phyloP scores from a whole-genome alignment of 176 grass and related monocot species.

The Bonia amplexicaulis region DNA sequence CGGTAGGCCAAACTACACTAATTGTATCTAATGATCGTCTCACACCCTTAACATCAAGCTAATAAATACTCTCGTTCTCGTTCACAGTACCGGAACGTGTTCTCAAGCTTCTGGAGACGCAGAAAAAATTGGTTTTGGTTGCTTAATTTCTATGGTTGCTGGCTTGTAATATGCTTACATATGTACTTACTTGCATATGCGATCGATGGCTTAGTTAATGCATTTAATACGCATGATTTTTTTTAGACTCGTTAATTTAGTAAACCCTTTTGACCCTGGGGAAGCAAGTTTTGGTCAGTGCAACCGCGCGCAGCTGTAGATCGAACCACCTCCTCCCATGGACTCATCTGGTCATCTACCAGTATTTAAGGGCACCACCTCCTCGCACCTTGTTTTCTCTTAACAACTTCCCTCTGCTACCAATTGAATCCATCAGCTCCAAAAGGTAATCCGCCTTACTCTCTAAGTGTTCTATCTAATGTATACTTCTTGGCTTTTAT shows the following conservation, averaged over 20 bases:
- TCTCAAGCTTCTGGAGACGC: background rate
- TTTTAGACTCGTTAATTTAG: background rate
- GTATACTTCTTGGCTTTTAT: background rate
- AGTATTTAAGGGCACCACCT: slow-evolving; percentile 35
- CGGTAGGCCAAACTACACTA: background rate
- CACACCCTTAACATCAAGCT: background rate
- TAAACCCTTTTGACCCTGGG: background rate
- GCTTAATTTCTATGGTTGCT: background rate
- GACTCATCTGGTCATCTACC: background rate
- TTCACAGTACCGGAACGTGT: background rate
- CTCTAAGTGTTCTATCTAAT: background rate
- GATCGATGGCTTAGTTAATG: background rate
- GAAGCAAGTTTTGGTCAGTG: background rate
- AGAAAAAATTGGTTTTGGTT: background rate
- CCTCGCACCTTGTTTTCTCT: slow-evolving; percentile 25
- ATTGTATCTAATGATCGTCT: background rate
- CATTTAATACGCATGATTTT: background rate
- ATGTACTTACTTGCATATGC: background rate
- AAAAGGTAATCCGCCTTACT: slow-evolving; percentile 26
- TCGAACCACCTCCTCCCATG: background rate
- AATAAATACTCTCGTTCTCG: background rate
- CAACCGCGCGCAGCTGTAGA: background rate
- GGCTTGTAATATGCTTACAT: background rate
- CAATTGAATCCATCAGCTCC: background rate
- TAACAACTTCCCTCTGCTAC: slow-evolving; percentile 1